phyloP scores from a whole-genome alignment of 164 flowering plant species.

The Magnolia kwangsiensis region DNA sequence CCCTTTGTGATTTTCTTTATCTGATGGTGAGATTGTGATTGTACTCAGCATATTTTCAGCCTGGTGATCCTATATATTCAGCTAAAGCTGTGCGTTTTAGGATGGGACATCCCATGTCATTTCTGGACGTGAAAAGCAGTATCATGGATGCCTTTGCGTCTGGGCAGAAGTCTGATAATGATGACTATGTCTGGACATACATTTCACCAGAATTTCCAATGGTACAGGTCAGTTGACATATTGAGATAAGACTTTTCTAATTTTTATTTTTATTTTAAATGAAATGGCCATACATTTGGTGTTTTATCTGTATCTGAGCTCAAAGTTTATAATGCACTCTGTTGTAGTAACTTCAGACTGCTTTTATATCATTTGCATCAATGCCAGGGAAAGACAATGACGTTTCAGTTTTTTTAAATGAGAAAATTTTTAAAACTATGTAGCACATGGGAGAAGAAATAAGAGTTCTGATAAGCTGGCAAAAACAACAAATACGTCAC shows the following conservation, averaged over 20 bases:
- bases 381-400: neutral
- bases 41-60: constrained; percentile 44
- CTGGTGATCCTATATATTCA: constrained; percentile 47
- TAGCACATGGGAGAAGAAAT: too few species aligned
- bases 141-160: constrained; percentile 8
- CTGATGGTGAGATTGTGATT: neutral
- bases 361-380: neutral
- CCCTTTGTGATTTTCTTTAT: neutral
- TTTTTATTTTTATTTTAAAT: too few species aligned
- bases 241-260: neutral
- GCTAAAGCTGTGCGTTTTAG: constrained; percentile 45
- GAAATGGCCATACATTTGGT: neutral
- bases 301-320: neutral
- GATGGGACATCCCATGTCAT: constrained; percentile 33
- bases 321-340: neutral
- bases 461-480: neutral
- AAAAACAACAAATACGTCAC: neutral
- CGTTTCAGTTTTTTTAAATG: too few species aligned
- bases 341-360: neutral
- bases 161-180: constrained; percentile 13
- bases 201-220: constrained; percentile 43
- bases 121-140: constrained; percentile 11
- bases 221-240: constrained; percentile 33
- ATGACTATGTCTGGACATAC: constrained; percentile 39
- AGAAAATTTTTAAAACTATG: too few species aligned